Evolutionary conservation across 495 filamentous ascomycete genomes (phyloP), one percentile per base, ranked within the genome.

Genomic region (Geopyxis carbonaria): DNA sequence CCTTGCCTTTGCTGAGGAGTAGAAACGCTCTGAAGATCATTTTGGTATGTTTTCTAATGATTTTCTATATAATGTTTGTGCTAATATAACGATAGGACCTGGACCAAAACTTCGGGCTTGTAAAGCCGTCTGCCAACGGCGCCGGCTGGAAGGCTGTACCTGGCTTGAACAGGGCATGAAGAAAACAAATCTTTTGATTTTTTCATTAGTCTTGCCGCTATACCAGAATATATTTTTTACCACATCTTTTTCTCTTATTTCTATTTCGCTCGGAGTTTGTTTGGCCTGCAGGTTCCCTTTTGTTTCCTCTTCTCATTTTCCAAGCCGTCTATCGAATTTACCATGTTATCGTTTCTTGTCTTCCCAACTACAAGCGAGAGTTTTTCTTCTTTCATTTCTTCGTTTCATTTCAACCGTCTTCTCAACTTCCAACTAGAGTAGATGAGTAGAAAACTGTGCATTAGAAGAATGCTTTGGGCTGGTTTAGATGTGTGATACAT

Each of bases 1-100:
- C 79, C 28, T 68, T 91, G 43, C 79, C 82, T 10, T 89, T 85
- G 55, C 63, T 91, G 44, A 67, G 89, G 47, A 91, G 80, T 55
- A 63, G 85, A 38, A 95, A 94, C 49, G 89, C 91, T n/a, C 61
- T 97, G 48, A 95, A 93, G 67, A 78, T 95, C 45, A 83, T 97
- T 48, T 70, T 97, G 52, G 52, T 56, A 14, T 33, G 50, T 33
- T 13, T 13, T 14, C 16, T 5, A 8, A 10, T 11, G 11, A 6
- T 18, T 23, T 8, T 20, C 24, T n/a, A 10, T 4, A 11, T 4
- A 0, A 1, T 14, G 11, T 15, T 24, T 27, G 8, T 28, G 14
- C 40, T 53, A 27, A 53, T 10, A 11, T 4, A 4, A 16, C 11
- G 7, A 10, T 20, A 53, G 22, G 89, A 97, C 55, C 62, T 97